Base-by-base conservation (phyloP, 768 basidiomycete species). In the Russula olivacea region DNA sequence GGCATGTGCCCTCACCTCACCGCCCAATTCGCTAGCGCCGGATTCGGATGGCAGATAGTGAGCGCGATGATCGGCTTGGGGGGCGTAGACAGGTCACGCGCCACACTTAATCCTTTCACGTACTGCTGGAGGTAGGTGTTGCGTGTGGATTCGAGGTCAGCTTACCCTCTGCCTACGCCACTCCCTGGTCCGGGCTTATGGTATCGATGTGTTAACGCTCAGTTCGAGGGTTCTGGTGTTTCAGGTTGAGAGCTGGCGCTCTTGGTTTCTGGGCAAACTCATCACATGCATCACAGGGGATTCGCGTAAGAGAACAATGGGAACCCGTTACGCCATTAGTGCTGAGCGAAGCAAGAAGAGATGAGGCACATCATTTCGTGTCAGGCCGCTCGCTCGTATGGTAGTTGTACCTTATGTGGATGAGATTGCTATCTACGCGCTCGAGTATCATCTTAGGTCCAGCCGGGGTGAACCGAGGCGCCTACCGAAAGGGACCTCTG, bases 401-500 rank as follows among this genome's bases (percentile, higher is more conserved):
- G 17, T 6, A 40, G 19, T 47, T 47, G 45, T 47, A 47, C 45
- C 45, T 11, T 47, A 47, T 47, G 45, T 12, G 21, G 45, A 47
- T 4, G 4, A 21, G 9, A 47, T 47, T 47, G 49, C 41, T 59
- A 63, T 63, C 65, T 57, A 55, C 61, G 32, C 55, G 59, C 55
- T 49, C 59, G 40, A 30, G 47, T 30, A 47, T 25, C 57, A 52
- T n/a, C 49, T 64, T 54, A 59, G 19, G 58, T 23, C 61, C 64
- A 66, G 17, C 58, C 63, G 40, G 50, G 54, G 32, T 55, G 57
- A 8, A 66, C 65, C 30, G 66, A 57, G 51, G 63, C 69, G 51
- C 79, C 79, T 76, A 81, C 77, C 51, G 85, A 80, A 36, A 88
- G 73, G 30, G 82, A 82, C 55, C 72, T 71, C 69, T 83, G 81